phyloP scores from a whole-genome alignment of 257 asterid species.

The Misopates orontium region DNA sequence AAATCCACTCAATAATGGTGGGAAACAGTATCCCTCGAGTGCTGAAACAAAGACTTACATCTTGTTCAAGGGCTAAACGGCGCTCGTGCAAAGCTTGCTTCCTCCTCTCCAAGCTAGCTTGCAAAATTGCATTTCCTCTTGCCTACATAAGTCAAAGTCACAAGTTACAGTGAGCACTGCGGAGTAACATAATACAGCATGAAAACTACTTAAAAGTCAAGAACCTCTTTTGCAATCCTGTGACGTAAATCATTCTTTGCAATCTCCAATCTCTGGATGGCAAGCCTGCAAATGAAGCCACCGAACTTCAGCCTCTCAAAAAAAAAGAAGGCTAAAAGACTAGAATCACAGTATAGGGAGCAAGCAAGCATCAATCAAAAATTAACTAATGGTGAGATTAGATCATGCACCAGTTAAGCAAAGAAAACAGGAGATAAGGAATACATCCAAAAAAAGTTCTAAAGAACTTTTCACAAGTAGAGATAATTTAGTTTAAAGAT shows the following conservation, averaged over 20 bases:
- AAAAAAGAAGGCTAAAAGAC: slow-evolving; percentile 19
- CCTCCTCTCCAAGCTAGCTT: slow-evolving; percentile 95
- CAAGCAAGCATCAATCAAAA: slow-evolving; percentile 19
- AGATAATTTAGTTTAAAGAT: neutral
- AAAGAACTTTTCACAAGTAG: too few relatives aligned
- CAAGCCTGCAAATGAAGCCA: slow-evolving; percentile 57
- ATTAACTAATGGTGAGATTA: neutral
- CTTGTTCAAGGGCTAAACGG: slow-evolving; percentile 93
- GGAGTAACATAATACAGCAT: slow-evolving; percentile 10
- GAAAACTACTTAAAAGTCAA: slow-evolving; percentile 18
- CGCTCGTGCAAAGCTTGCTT: slow-evolving; percentile 96
- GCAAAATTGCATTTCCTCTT: slow-evolving; percentile 90
- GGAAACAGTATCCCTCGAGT: neutral
- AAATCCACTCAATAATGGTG: neutral
- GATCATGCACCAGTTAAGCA: neutral
- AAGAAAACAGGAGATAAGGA: too few relatives aligned
- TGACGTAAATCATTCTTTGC: slow-evolving; percentile 90
- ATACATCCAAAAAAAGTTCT: too few relatives aligned
- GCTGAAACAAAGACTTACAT: slow-evolving; percentile 46
- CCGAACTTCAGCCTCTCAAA: slow-evolving; percentile 25
- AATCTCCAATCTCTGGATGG: slow-evolving; percentile 88
- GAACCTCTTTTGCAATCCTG: slow-evolving; percentile 92
- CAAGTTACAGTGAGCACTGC: slow-evolving; percentile 23
- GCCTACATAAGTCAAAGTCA: slow-evolving; percentile 48
- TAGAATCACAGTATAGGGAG: slow-evolving; percentile 1